Evolutionary conservation across 2,329 filamentous ascomycete species (phyloP).

Genomic region (Chaetomiaceae sp.): DNA sequence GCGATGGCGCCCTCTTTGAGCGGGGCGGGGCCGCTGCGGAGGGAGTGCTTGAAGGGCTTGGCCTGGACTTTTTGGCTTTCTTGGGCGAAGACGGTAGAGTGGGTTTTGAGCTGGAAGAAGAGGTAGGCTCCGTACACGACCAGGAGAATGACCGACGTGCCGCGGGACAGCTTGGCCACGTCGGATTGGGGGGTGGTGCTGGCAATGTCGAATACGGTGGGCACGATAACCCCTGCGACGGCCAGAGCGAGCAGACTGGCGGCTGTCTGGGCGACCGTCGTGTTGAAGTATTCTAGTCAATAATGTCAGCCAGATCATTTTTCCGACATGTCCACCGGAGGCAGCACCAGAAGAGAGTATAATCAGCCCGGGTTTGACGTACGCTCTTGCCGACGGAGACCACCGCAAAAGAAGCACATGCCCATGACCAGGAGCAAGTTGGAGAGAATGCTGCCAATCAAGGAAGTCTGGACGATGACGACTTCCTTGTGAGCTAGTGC

Average conservation of each 20-base stretch:
- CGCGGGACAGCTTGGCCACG: slow-evolving; percentile 60
- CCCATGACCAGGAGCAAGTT: slow-evolving; percentile 86
- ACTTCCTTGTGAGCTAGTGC: slow-evolving; percentile 71
- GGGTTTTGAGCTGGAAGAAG: slow-evolving; percentile 68
- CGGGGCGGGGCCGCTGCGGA: slow-evolving; percentile 23
- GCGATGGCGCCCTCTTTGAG: slow-evolving; percentile 35
- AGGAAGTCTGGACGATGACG: slow-evolving; percentile 83
- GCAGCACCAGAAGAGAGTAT: no score
- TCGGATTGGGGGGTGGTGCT: slow-evolving; percentile 40
- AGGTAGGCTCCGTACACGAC: slow-evolving; percentile 60
- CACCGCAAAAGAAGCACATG: slow-evolving; percentile 89
- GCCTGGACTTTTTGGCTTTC: slow-evolving; percentile 73
- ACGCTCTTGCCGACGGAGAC: slow-evolving; percentile 71
- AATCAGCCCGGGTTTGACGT: no score
- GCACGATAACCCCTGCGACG: slow-evolving; percentile 79
- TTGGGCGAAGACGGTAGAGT: slow-evolving; percentile 38
- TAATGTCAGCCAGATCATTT: no score
- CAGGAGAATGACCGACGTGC: slow-evolving; percentile 66
- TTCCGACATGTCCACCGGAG: no score
- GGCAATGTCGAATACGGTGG: slow-evolving; percentile 71
- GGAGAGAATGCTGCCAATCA: slow-evolving; percentile 87
- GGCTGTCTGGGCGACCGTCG: slow-evolving; percentile 85
- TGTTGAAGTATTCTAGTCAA: slow-evolving; percentile 92
- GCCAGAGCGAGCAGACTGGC: slow-evolving; percentile 75
- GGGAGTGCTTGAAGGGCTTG: slow-evolving; percentile 41